Evolutionary conservation across 371 early-diverging fungal species (phyloP).

Genomic region (Coemansia sp.): DNA sequence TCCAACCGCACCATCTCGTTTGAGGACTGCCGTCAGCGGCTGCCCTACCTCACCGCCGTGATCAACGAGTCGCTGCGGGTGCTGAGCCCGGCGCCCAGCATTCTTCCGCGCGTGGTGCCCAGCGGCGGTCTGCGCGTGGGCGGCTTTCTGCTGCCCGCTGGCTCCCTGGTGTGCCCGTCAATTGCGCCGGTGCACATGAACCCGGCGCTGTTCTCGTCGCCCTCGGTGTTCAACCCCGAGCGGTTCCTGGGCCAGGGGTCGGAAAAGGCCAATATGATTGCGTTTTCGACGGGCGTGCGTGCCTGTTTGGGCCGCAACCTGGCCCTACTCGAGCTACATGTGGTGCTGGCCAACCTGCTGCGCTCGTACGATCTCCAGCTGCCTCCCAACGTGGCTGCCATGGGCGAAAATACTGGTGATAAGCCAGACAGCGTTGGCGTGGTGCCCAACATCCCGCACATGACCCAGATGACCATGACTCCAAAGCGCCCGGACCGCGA

Average conservation of each 20-base stretch:
- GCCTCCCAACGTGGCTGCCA: not conserved
- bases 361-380: conserved; percentile 30
- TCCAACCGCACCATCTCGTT: conserved; percentile 1
- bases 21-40: conserved; percentile 13
- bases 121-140: conserved; percentile 28
- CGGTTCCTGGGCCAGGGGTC: conserved; percentile 17
- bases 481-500: conserved; percentile 37
- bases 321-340: conserved; percentile 48
- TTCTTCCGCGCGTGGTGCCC: conserved; percentile 42
- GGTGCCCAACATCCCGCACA: conserved; percentile 23
- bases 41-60: conserved; percentile 42
- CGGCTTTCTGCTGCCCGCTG: conserved; percentile 38
- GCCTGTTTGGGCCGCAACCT: conserved; percentile 49
- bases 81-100: conserved; percentile 35
- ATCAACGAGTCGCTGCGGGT: conserved; percentile 43
- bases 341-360: conserved; percentile 46
- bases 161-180: conserved; percentile 36
- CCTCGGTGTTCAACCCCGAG: conserved; percentile 32
- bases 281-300: conserved; percentile 48
- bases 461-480: conserved; percentile 36
- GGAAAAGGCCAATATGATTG: conserved; percentile 17
- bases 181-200: conserved; percentile 27
- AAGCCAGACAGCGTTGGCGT: not conserved
- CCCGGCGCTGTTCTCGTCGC: conserved; percentile 12
- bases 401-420: not conserved